A percentile compares a stretch with the other conserved stretches of the same genome.
Evolutionary conservation across 768 basidiomycete species (phyloP).

Genomic region (Amanita muscaria): DNA sequence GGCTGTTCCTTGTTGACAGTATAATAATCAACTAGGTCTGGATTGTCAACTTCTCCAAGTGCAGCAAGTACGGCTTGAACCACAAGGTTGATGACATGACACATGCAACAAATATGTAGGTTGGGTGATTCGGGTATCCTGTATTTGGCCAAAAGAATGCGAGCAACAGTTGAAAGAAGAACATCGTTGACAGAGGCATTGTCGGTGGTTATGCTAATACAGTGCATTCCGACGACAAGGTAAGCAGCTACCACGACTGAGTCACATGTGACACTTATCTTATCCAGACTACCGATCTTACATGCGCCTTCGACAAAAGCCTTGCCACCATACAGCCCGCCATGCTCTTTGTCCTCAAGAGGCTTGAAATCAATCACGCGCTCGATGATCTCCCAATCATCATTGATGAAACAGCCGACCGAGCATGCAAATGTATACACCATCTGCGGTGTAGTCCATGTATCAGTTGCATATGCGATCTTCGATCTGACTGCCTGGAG

Average conservation of each 20-base stretch:
- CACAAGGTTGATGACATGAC: constrained; percentile 28
- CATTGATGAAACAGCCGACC: constrained; percentile 20
- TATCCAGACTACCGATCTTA: constrained; percentile 19
- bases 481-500: no score
- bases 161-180: constrained; percentile 17
- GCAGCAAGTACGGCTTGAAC: constrained; percentile 23
- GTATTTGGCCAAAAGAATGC: constrained; percentile 16
- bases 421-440: no score
- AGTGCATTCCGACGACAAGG: no score
- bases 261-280: constrained; percentile 22
- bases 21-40: constrained; percentile 20
- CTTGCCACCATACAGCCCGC: constrained; percentile 22
- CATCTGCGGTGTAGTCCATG: no score
- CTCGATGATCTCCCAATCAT: constrained; percentile 26
- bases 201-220: constrained; percentile 20
- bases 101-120: constrained; percentile 26
- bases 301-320: constrained; percentile 19
- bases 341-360: constrained; percentile 24
- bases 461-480: no score
- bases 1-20: constrained; percentile 20
- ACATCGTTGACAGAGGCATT: constrained; percentile 29
- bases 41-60: constrained; percentile 18
- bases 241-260: not conserved
- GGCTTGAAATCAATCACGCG: constrained; percentile 24
- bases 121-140: constrained; percentile 18